phyloP scores from a whole-genome alignment of 371 early-diverging fungal genomes.

The Mucor plumbeus region DNA sequence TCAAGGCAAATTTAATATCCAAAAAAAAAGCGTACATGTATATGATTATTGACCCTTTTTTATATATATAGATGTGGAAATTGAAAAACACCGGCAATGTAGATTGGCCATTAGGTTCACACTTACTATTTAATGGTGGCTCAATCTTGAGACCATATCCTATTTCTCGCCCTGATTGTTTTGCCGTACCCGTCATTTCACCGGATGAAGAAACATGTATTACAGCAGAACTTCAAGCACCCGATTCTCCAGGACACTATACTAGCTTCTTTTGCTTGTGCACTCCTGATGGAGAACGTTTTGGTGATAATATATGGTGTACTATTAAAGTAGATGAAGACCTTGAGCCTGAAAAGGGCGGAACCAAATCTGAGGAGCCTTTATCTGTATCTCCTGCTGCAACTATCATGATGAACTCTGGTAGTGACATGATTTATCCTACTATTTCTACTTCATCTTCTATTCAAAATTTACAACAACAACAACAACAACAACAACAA shows the following conservation, averaged over 20 bases:
- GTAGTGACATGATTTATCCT: slow-evolving; percentile 19
- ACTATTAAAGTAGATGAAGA: slow-evolving; percentile 53
- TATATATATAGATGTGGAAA: slow-evolving; percentile 67
- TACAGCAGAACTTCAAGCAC: slow-evolving; percentile 70
- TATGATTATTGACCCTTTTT: too few species aligned
- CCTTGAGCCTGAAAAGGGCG: slow-evolving; percentile 11
- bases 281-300: slow-evolving; percentile 61
- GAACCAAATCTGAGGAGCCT: not conserved
- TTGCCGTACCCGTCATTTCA: slow-evolving; percentile 52
- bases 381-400: not conserved
- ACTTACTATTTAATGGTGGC: slow-evolving; percentile 62
- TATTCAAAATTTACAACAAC: not conserved
- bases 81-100: slow-evolving; percentile 64
- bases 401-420: slow-evolving; percentile 12
- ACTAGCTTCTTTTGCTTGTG: slow-evolving; percentile 69
- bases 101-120: slow-evolving; percentile 69
- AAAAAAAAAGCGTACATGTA: too few species aligned
- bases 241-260: slow-evolving; percentile 63
- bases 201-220: slow-evolving; percentile 61
- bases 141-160: slow-evolving; percentile 43
- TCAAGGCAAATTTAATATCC: slow-evolving; percentile 27
- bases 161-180: slow-evolving; percentile 27
- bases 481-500: too few species aligned
- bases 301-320: slow-evolving; percentile 75
- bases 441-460: slow-evolving; percentile 15